A percentile compares a stretch with the other conserved stretches of the same genome.
Conservation (phyloP, 2,329 filamentous ascomycete species). For the Chalaropsis thielavioides region DNA sequence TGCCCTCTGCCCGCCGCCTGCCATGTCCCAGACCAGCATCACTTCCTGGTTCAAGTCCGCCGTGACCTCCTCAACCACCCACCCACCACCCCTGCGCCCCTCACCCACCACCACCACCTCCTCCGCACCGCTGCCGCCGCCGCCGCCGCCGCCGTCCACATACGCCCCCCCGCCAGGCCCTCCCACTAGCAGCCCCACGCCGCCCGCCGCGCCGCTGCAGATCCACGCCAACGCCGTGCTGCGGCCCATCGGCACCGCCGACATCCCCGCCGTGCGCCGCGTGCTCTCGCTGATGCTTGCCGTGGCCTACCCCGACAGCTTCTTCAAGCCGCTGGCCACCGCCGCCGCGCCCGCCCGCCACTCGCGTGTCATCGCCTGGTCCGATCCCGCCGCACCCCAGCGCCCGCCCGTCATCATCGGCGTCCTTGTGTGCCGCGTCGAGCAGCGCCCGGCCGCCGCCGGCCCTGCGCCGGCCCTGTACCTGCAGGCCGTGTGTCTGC, state of each 20-base stretch:
- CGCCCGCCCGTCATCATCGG: conserved; percentile 38
- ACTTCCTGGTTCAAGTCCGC: conserved; percentile 43
- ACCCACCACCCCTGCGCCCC: conserved; percentile 19
- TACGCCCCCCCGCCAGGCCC: conserved; percentile 19
- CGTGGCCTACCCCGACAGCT: conserved; percentile 48
- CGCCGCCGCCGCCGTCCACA: conserved; percentile 19
- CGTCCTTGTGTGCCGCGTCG: conserved; percentile 47
- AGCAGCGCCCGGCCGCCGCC: conserved; percentile 32
- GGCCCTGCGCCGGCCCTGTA: conserved; percentile 37
- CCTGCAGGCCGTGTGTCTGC: conserved; percentile 48
- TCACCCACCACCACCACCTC: conserved; percentile 21
- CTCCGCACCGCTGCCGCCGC: conserved; percentile 22
- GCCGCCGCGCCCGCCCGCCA: conserved; percentile 37
- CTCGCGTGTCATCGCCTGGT: conserved; percentile 47
- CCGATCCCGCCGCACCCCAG: conserved; percentile 26
- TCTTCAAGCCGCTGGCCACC: conserved; percentile 42
- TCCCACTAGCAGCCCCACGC: conserved; percentile 16
- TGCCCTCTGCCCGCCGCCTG: conserved; percentile 6
- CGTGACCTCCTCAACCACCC: conserved; percentile 25
- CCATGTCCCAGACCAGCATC: conserved; percentile 42
- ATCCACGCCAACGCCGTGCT: conserved; percentile 38
- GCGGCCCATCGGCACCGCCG: conserved; percentile 33
- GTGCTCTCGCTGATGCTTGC: conserved; percentile 52
- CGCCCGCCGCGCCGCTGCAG: conserved; percentile 22
- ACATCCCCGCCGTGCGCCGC: conserved; percentile 45